Base-by-base conservation (phyloP, 768 basidiomycete genomes). In the Bullera alba region DNA sequence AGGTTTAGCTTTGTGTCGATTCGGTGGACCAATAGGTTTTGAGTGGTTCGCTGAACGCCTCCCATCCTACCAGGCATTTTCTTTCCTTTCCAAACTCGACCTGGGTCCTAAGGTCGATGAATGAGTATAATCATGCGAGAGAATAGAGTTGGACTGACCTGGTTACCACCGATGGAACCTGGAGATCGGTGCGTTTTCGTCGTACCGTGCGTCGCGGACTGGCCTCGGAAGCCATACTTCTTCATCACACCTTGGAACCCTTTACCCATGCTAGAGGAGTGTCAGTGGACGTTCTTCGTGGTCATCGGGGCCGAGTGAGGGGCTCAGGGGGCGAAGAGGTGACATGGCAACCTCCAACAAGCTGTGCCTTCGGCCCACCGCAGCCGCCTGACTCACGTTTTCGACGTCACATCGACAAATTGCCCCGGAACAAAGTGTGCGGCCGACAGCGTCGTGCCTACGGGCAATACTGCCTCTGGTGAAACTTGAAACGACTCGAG, bases 231-330 rank as follows among this genome's bases (percentile, higher is more conserved):
- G 28, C 85, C 84, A 83, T 89, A 91, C 41, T 88, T 79, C 71
- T 97, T 99, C 95, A 99, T 99, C 25, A 80, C 83, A 63, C 95
- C 95, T 57, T 89, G 86, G 73, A 92, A 96, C 6, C 95, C 95
- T 74, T 97, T 97, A 21, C 95, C 95, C 51, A 93, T 86, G 3
- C 92, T 99, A 50, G 34, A 46, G 0, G 8, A 39, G 19, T 5
- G 30, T 58, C 53, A 22, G 22, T 22, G 12, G 8, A 28, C 23
- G 19, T 5, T 19, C 27, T 14, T 10, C 26, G 22, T 19, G 1
- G 64, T 14, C 67, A 58, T 45, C 21, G 5, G 14, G 8, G 8
- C 10, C 10, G 14, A n/a, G 26, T 25, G 39, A 26, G 12, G 19
- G n/a, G n/a, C n/a, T n/a, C n/a, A n/a, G n/a, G n/a, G n/a, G 3